Conservation (phyloP, 352 stramenopile species). For the Aphanomyces cochlioides region DNA sequence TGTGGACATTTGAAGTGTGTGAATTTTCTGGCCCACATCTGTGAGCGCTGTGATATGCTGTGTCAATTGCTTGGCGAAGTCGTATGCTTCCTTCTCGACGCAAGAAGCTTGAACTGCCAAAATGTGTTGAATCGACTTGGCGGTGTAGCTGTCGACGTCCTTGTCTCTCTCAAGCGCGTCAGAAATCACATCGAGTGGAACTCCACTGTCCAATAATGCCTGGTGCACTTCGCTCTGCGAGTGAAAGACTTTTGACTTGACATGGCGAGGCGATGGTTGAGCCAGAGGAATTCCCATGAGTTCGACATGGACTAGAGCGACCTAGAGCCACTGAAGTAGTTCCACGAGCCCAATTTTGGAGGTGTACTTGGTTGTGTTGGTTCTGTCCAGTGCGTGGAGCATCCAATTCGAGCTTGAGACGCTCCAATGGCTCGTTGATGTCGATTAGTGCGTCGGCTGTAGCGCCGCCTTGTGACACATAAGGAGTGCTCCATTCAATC, state of each 20-base stretch:
- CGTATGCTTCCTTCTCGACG: constrained; percentile 16
- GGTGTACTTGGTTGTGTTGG: constrained; percentile 19
- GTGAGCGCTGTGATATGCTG: constrained; percentile 6
- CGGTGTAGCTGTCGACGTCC: constrained; percentile 22
- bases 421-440: constrained; percentile 21
- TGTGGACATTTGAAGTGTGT: background rate
- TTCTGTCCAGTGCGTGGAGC: constrained; percentile 3
- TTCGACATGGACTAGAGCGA: constrained; percentile 23
- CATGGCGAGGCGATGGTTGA: no score
- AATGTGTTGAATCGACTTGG: constrained; percentile 13
- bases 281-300: background rate
- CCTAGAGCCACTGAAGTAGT: constrained; percentile 11
- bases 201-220: constrained; percentile 22
- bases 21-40: constrained; percentile 17
- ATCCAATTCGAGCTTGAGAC: constrained; percentile 24
- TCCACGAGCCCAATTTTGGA: background rate
- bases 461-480: no score
- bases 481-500: constrained; percentile 6
- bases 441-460: constrained; percentile 9
- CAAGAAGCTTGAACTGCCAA: constrained; percentile 13
- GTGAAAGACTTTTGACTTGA: no score
- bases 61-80: constrained; percentile 3
- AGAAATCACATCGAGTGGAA: constrained; percentile 7
- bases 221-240: background rate
- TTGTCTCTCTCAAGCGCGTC: background rate